phyloP scores from a whole-genome alignment of 78 protist species.

The Dictyostelium brefeldianum region DNA sequence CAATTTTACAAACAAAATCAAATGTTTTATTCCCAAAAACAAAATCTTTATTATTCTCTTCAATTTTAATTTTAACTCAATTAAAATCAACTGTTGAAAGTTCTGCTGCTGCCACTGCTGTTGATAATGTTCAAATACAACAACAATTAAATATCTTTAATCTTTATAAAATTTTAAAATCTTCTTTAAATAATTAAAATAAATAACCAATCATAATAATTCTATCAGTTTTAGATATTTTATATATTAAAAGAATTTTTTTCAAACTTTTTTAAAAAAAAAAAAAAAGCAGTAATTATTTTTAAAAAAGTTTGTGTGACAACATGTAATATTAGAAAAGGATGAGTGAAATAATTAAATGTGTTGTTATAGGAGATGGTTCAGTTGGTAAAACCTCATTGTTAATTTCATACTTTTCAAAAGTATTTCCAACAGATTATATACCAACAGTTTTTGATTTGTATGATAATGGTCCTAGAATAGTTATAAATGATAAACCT shows the following conservation, averaged over 20 bases:
- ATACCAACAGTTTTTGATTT: neutral
- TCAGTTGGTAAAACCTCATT: conserved; percentile 91
- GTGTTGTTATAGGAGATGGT: conserved; percentile 60
- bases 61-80: neutral
- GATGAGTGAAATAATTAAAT: neutral
- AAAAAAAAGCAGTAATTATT: too few species aligned
- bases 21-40: neutral
- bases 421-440: neutral
- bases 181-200: neutral
- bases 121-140: neutral
- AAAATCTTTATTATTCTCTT: neutral
- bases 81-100: neutral
- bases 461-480: neutral
- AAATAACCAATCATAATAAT: too few species aligned
- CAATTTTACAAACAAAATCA: conserved; percentile 17
- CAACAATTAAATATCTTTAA: conserved; percentile 12
- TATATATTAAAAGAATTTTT: too few species aligned
- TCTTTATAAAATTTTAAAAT: conserved; percentile 6
- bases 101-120: neutral
- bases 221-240: too few species aligned
- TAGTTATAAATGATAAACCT: neutral
- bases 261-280: too few species aligned
- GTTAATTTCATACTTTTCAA: conserved; percentile 61
- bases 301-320: too few species aligned
- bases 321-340: too few species aligned